phyloP scores from a whole-genome alignment of 2,329 filamentous ascomycete species.

The Tolypocladium tropicale region DNA sequence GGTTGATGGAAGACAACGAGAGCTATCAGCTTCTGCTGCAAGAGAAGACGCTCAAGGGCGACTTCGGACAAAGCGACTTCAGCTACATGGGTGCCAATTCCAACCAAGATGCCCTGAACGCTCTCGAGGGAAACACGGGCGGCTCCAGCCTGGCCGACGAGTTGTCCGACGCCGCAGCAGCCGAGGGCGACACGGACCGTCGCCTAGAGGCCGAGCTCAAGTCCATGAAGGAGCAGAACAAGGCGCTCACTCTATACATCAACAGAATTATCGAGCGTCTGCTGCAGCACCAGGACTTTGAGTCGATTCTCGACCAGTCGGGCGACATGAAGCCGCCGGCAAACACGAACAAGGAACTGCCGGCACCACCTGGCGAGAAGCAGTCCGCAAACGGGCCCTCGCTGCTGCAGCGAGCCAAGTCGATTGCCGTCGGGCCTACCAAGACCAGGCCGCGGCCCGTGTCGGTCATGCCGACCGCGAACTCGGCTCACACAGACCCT shows the following conservation, averaged over 20 bases:
- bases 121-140: conserved; percentile 45
- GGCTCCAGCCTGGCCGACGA: conserved; percentile 73
- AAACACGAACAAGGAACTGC: conserved; percentile 75
- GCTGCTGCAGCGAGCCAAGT: conserved; percentile 51
- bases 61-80: conserved; percentile 77
- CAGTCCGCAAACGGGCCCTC: conserved; percentile 30
- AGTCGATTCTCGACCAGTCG: conserved; percentile 81
- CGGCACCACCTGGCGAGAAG: conserved; percentile 46
- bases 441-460: conserved; percentile 44
- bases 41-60: conserved; percentile 90
- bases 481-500: conserved; percentile 49
- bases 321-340: conserved; percentile 35
- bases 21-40: conserved; percentile 92
- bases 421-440: conserved; percentile 39
- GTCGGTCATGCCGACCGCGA: conserved; percentile 40
- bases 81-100: conserved; percentile 51
- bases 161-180: conserved; percentile 58
- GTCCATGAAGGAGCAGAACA: conserved; percentile 83
- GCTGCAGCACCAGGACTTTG: conserved; percentile 88
- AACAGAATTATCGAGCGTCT: conserved; percentile 98
- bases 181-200: conserved; percentile 50
- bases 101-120: conserved; percentile 55
- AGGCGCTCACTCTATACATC: conserved; percentile 93
- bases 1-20: conserved; percentile 97
- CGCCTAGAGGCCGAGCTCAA: conserved; percentile 71